Conservation (phyloP, 2,329 filamentous ascomycete species). For the Drechslerella dactyloides region DNA sequence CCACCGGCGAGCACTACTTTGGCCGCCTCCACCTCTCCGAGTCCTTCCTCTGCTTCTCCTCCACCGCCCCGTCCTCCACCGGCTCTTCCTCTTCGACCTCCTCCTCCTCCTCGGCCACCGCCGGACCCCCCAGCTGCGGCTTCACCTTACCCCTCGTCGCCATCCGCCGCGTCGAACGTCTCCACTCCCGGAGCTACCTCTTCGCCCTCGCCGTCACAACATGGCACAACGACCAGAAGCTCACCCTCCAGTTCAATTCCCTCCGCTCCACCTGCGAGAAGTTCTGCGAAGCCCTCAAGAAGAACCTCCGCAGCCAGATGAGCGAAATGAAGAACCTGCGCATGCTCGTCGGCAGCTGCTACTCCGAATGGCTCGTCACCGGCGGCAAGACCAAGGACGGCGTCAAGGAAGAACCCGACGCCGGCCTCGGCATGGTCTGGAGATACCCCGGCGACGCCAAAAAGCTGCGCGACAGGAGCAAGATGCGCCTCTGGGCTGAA, state of each 20-base stretch:
- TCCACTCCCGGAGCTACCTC: constrained; percentile 89
- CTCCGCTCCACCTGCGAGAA: constrained; percentile 87
- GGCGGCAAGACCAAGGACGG: constrained; percentile 65
- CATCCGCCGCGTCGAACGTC: constrained; percentile 85
- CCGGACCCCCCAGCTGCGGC: constrained; percentile 70
- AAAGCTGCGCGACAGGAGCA: constrained; percentile 91
- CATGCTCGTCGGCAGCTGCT: constrained; percentile 79
- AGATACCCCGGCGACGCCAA: constrained; percentile 93
- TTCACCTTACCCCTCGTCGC: constrained; percentile 93
- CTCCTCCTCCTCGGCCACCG: constrained; percentile 79
- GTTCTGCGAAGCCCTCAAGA: constrained; percentile 95
- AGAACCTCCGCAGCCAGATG: constrained; percentile 82
- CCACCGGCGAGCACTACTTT: constrained; percentile 83
- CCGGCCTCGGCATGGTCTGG: constrained; percentile 89
- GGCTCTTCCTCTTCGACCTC: constrained; percentile 62
- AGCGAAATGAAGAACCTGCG: constrained; percentile 86
- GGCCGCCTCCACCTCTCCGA: constrained; percentile 94
- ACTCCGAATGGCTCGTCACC: constrained; percentile 79
- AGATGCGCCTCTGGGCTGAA: constrained; percentile 97
- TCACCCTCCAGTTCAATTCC: constrained; percentile 89
- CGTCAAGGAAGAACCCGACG: constrained; percentile 77
- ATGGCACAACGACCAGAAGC: constrained; percentile 88
- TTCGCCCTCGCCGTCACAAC: constrained; percentile 95
- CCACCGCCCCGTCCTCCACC: constrained; percentile 83
- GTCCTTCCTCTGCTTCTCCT: constrained; percentile 94